Conservation (phyloP, 1,284 basidiomycete species). For the Leccinum subfulvum region DNA sequence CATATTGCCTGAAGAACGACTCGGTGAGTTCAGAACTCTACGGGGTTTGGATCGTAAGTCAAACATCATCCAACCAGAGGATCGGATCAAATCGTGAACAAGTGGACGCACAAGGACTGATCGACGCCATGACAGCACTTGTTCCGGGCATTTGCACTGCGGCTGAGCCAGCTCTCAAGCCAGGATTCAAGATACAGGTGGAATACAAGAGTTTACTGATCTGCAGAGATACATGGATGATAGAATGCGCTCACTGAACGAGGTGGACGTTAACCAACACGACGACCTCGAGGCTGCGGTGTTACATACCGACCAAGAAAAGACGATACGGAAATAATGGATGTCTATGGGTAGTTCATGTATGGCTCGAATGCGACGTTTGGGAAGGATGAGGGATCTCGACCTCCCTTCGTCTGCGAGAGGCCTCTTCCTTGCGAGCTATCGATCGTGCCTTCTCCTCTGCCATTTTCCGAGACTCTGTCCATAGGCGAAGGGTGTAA, state of each 20-base stretch:
- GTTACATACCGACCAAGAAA: slow-evolving; percentile 20
- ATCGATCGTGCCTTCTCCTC: slow-evolving; percentile 49
- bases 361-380: slow-evolving; percentile 11
- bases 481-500: slow-evolving; percentile 67
- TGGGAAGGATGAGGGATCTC: slow-evolving; percentile 8
- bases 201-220: slow-evolving; percentile 20
- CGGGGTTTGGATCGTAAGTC: background rate
- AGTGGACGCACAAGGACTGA: slow-evolving; percentile 20
- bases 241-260: slow-evolving; percentile 18
- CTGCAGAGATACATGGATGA: slow-evolving; percentile 16
- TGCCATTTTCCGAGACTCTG: slow-evolving; percentile 57
- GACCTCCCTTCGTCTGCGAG: slow-evolving; percentile 25
- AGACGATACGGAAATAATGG: slow-evolving; percentile 1
- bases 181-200: slow-evolving; percentile 3
- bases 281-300: slow-evolving; percentile 5
- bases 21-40: slow-evolving; percentile 9
- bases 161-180: slow-evolving; percentile 5
- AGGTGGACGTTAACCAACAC: slow-evolving; percentile 13
- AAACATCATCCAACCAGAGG: slow-evolving; percentile 2
- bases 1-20: background rate
- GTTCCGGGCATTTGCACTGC: slow-evolving; percentile 3
- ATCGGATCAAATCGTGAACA: background rate
- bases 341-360: slow-evolving; percentile 18
- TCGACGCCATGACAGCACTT: slow-evolving; percentile 2
- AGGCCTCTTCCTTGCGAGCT: slow-evolving; percentile 27